These are phyloP conservation scores for Camellia lanceoleosa DNA, from an alignment of 148 eudicot genomes.

Conservation along the genomic window DNA sequence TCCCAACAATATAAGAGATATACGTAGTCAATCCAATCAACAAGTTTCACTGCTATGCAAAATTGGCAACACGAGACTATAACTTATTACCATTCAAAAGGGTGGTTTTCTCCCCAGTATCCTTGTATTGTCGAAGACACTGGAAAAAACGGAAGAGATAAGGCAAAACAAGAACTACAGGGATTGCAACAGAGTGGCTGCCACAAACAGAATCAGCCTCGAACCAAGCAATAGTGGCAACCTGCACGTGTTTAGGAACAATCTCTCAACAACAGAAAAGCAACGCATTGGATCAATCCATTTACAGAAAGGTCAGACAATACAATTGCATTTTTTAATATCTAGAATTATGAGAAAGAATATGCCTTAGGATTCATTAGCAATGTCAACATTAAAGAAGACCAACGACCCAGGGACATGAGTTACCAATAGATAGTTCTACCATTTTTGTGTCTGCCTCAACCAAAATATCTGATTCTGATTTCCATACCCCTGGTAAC, in stretches of 20 bases:
- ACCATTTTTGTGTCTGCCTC: neutral
- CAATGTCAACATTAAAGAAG: neutral
- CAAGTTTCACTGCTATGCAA: neutral
- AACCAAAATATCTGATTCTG: neutral
- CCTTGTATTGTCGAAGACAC: constrained; percentile 93
- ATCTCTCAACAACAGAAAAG: constrained; percentile 5
- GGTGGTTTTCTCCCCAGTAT: constrained; percentile 80
- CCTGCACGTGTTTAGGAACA: constrained; percentile 45
- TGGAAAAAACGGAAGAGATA: constrained; percentile 89
- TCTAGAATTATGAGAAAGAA: neutral
- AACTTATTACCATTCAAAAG: constrained; percentile 66
- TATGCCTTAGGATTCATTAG: neutral
- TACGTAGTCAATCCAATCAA: neutral
- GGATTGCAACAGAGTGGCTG: constrained; percentile 90
- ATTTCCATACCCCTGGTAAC: neutral
- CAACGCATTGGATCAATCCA: neutral
- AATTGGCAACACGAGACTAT: too few relatives aligned
- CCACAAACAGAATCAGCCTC: constrained; percentile 99
- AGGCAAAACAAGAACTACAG: constrained; percentile 90
- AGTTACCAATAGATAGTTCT: neutral
- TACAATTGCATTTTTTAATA: neutral
- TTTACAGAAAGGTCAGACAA: neutral
- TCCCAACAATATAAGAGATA: neutral
- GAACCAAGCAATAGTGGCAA: constrained; percentile 98
- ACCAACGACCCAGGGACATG: neutral